A percentile compares a stretch with the other conserved stretches of the same genome.
Evolutionary conservation across 1,284 basidiomycete species (phyloP).

Genomic region (Ganoderma sp.): DNA sequence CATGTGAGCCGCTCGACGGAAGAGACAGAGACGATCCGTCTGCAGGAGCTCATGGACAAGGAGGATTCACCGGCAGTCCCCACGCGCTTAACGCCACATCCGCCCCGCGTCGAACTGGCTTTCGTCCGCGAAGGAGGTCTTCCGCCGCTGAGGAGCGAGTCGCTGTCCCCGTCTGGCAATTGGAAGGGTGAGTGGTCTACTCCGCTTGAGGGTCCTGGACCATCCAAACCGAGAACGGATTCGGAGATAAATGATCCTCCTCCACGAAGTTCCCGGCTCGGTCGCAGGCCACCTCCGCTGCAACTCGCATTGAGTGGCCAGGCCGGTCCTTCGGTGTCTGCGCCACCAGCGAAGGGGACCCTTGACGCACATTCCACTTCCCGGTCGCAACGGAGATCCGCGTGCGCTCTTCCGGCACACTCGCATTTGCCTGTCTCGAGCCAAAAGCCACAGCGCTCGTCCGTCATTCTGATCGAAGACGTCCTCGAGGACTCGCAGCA

Average conservation of each 20-base stretch:
- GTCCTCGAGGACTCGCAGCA: slow-evolving; percentile 7
- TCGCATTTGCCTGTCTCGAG: slow-evolving; percentile 3
- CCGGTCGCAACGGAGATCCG: slow-evolving; percentile 10
- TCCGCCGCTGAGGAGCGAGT: slow-evolving; percentile 5
- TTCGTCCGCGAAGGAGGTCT: not conserved
- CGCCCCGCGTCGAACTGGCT: not conserved
- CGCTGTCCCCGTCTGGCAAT: not conserved
- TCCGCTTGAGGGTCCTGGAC: not conserved
- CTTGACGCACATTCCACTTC: not conserved
- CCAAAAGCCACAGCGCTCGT: not conserved
- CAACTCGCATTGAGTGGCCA: not conserved
- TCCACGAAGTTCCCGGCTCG: not conserved
- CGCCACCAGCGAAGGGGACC: slow-evolving; percentile 2
- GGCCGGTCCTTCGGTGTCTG: slow-evolving; percentile 3
- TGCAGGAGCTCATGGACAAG: slow-evolving; percentile 17
- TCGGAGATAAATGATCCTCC: not conserved
- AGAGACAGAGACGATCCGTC: slow-evolving; percentile 24
- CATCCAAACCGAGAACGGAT: not conserved
- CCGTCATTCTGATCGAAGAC: slow-evolving; percentile 4
- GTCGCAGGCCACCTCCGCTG: slow-evolving; percentile 13
- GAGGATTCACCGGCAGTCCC: not conserved
- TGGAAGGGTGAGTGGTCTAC: not conserved
- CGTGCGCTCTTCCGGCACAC: not conserved
- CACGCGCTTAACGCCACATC: not conserved
- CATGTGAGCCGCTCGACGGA: slow-evolving; percentile 19